These are phyloP conservation scores for Aspergillus egyptiacus DNA, from an alignment of 495 filamentous ascomycete species.

Conservation along the genomic window DNA sequence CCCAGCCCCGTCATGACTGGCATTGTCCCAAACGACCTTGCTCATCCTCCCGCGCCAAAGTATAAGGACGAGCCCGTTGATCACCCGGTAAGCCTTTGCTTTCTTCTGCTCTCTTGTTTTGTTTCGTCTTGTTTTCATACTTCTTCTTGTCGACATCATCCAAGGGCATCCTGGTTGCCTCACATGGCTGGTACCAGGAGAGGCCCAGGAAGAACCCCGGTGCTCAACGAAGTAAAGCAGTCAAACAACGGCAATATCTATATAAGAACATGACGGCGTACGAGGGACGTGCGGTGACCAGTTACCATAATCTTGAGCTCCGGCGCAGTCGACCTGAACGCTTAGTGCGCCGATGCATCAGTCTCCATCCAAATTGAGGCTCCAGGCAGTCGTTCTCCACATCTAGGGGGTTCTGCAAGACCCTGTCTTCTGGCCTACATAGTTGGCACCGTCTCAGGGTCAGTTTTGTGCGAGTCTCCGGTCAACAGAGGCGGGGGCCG, in stretches of 20 bases:
- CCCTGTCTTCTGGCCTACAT: slow-evolving; percentile 1
- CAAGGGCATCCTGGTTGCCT: slow-evolving; percentile 13
- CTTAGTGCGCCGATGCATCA: background rate
- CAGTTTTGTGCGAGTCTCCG: slow-evolving; percentile 8
- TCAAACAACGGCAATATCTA: background rate
- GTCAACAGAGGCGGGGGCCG: background rate
- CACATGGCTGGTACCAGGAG: slow-evolving; percentile 10
- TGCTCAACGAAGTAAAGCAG: background rate
- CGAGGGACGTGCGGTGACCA: background rate
- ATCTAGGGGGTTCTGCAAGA: background rate
- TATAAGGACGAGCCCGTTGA: slow-evolving; percentile 42
- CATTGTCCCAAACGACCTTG: slow-evolving; percentile 45
- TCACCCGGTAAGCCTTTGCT: slow-evolving; percentile 34
- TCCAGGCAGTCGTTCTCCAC: slow-evolving; percentile 5
- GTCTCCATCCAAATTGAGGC: slow-evolving; percentile 6
- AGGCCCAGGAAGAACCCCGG: background rate
- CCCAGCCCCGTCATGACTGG: slow-evolving; percentile 40
- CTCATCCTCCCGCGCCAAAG: slow-evolving; percentile 31
- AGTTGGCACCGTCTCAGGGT: background rate
- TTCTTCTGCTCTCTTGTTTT: slow-evolving; percentile 7
- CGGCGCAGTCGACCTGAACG: background rate
- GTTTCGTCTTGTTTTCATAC: slow-evolving; percentile 7
- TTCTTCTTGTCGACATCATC: slow-evolving; percentile 2
- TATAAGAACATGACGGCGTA: background rate
- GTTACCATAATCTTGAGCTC: background rate